A percentile compares a stretch with the other conserved stretches of the same genome.
Conservation (phyloP, 306 rosid species). For the Gleditsia sinensis region DNA sequence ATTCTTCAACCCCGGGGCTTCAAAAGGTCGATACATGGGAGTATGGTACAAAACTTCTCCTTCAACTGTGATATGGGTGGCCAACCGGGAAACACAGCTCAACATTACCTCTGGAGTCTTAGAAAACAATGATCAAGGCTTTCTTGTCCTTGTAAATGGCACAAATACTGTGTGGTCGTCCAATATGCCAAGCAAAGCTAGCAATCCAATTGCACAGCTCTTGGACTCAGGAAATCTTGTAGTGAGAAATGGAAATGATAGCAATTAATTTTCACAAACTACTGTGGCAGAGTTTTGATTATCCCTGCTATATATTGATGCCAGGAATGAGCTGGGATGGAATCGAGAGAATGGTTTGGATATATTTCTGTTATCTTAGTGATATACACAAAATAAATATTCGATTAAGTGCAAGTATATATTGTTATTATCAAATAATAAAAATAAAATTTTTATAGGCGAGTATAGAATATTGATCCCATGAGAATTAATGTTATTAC, state of each 20-base stretch:
- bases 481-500: too few relatives aligned
- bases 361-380: slow-evolving; percentile 3
- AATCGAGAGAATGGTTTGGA: not conserved
- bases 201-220: not conserved
- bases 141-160: slow-evolving; percentile 17
- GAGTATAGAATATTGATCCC: too few relatives aligned
- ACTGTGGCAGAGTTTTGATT: slow-evolving; percentile 15
- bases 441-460: too few relatives aligned
- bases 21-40: slow-evolving; percentile 16
- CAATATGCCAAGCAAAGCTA: not conserved
- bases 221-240: slow-evolving; percentile 1
- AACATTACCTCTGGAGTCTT: slow-evolving; percentile 4
- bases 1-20: slow-evolving; percentile 31
- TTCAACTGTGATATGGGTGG: slow-evolving; percentile 30
- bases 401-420: too few relatives aligned
- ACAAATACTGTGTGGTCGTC: slow-evolving; percentile 22
- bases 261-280: not conserved
- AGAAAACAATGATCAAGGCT: slow-evolving; percentile 13
- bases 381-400: too few relatives aligned
- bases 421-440: too few relatives aligned
- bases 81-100: slow-evolving; percentile 32
- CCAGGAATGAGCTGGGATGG: slow-evolving; percentile 30
- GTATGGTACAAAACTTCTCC: slow-evolving; percentile 33
- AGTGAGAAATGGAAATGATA: not conserved
- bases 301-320: not conserved